A percentile compares a stretch with the other conserved stretches of the same genome.
Evolutionary conservation across 2,329 filamentous ascomycete species (phyloP).

Genomic region (Fusarium oxysporum): DNA sequence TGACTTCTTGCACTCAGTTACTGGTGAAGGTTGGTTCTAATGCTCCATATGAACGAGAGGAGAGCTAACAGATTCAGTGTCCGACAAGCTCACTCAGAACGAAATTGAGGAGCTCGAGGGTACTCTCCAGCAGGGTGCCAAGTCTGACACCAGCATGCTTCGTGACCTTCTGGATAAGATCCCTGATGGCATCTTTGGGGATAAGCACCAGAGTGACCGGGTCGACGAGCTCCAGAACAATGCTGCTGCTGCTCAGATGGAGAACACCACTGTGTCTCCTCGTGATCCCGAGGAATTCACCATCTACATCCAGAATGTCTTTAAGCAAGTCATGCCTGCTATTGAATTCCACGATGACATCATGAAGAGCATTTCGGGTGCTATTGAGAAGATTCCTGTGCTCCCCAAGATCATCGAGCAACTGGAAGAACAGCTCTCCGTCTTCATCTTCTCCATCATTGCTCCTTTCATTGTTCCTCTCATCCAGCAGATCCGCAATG

Average conservation of each 20-base stretch:
- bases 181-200: slow-evolving; percentile 82
- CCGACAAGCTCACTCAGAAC: slow-evolving; percentile 90
- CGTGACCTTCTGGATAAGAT: slow-evolving; percentile 85
- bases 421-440: slow-evolving; percentile 85
- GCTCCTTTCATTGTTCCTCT: slow-evolving; percentile 89
- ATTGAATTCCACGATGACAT: slow-evolving; percentile 92
- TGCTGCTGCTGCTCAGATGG: slow-evolving; percentile 78
- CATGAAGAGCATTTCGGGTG: slow-evolving; percentile 80
- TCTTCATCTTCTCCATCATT: slow-evolving; percentile 92
- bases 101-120: slow-evolving; percentile 90
- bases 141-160: slow-evolving; percentile 77
- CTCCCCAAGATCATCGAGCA: slow-evolving; percentile 88
- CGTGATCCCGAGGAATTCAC: slow-evolving; percentile 88
- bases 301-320: slow-evolving; percentile 77
- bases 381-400: slow-evolving; percentile 87
- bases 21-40: slow-evolving; percentile 65
- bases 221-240: slow-evolving; percentile 84
- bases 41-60: not conserved
- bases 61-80: slow-evolving; percentile 62
- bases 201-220: slow-evolving; percentile 78
- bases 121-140: slow-evolving; percentile 74
- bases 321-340: slow-evolving; percentile 85
- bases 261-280: slow-evolving; percentile 79
- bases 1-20: slow-evolving; percentile 92
- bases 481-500: slow-evolving; percentile 86